These are phyloP conservation scores for Macrolepiota fuliginosa DNA, from an alignment of 768 basidiomycete species.

Conservation along the genomic window DNA sequence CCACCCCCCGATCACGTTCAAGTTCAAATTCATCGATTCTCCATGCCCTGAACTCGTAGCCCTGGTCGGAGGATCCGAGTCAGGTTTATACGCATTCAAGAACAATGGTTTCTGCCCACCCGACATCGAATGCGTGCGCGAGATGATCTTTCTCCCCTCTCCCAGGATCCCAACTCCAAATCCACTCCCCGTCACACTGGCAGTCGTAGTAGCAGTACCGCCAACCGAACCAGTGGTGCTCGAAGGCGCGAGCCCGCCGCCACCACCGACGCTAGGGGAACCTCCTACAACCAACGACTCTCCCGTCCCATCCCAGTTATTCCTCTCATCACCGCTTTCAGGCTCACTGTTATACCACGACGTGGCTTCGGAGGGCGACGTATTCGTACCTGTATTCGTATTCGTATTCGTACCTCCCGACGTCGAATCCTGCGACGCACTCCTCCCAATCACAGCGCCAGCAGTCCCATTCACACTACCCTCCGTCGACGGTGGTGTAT, in stretches of 20 bases:
- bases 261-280: not conserved
- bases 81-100: not conserved
- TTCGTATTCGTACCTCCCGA: slow-evolving; percentile 7
- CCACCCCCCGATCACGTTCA: not conserved
- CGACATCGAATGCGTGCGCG: slow-evolving; percentile 10
- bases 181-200: not conserved
- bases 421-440: slow-evolving; percentile 10
- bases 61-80: slow-evolving; percentile 2
- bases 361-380: slow-evolving; percentile 4
- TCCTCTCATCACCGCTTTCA: slow-evolving; percentile 11
- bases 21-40: not conserved
- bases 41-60: not conserved
- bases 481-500: slow-evolving; percentile 2
- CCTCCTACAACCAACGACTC: not conserved
- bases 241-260: not conserved
- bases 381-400: slow-evolving; percentile 8
- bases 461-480: not conserved
- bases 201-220: not conserved
- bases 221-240: not conserved
- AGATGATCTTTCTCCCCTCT: slow-evolving; percentile 1
- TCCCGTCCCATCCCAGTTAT: not conserved
- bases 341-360: slow-evolving; percentile 10
- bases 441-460: slow-evolving; percentile 7
- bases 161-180: not conserved
- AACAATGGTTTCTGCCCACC: slow-evolving; percentile 6